These are phyloP conservation scores for Dichomitus squalens DNA, from an alignment of 1,284 basidiomycete genomes.

Conservation along the genomic window DNA sequence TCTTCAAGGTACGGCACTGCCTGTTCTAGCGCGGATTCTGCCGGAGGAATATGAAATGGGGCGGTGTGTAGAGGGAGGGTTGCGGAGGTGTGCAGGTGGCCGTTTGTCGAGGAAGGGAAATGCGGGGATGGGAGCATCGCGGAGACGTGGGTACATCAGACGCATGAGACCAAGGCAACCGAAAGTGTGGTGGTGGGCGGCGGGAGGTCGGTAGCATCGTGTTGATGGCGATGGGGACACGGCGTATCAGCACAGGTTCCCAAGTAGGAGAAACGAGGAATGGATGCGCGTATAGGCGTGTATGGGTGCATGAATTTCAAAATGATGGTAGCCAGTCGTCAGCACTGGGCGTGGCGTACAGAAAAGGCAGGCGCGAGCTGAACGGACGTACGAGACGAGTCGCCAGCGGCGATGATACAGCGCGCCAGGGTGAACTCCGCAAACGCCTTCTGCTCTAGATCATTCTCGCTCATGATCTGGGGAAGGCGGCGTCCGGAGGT, in stretches of 20 bases:
- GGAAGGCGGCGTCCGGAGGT: not conserved
- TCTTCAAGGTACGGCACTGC: slow-evolving; percentile 31
- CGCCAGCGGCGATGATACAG: slow-evolving; percentile 58
- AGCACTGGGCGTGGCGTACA: not conserved
- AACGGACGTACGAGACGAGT: slow-evolving; percentile 23
- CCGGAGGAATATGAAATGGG: not conserved
- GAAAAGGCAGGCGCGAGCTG: not conserved
- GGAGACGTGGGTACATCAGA: not conserved
- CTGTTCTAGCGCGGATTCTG: slow-evolving; percentile 46
- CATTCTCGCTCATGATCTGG: slow-evolving; percentile 71
- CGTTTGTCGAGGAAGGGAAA: not conserved
- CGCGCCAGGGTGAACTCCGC: slow-evolving; percentile 73
- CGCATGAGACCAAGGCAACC: not conserved
- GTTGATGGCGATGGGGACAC: not conserved
- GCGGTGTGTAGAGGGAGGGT: not conserved
- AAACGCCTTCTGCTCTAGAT: slow-evolving; percentile 74
- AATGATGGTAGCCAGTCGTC: not conserved
- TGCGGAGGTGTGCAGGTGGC: not conserved
- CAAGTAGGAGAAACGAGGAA: not conserved
- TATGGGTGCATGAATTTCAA: not conserved
- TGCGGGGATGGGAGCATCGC: not conserved
- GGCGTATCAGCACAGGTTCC: not conserved
- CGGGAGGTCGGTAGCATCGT: not conserved
- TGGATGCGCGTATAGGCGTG: not conserved
- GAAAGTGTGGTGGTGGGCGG: not conserved